Evolutionary conservation across 2,329 filamentous ascomycete genomes (phyloP).

Genomic region (Esteya vermicola): DNA sequence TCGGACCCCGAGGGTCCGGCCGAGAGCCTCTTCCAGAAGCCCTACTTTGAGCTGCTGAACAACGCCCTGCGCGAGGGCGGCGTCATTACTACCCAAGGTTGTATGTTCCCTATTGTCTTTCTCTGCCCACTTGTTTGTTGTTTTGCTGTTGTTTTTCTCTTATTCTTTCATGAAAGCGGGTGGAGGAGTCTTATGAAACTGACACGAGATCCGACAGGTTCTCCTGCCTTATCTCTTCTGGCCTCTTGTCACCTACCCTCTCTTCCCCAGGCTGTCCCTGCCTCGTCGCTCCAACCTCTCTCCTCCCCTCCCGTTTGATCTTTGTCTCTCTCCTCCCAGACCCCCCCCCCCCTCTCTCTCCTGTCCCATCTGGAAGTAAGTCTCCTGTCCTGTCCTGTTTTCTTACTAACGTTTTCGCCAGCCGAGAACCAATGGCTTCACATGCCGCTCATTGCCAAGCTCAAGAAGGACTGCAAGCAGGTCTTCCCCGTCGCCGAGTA

Average conservation of each 20-base stretch:
- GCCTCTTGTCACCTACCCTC: too few relatives aligned
- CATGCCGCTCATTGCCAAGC: conserved; percentile 78
- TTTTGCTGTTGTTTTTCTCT: not conserved
- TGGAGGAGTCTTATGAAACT: too few relatives aligned
- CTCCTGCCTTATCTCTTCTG: conserved; percentile 2
- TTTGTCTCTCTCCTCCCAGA: not conserved
- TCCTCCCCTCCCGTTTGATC: conserved; percentile 1
- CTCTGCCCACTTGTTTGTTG: conserved; percentile 4
- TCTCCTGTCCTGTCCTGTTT: not conserved
- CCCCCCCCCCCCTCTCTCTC: too few relatives aligned
- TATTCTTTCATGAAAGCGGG: too few relatives aligned
- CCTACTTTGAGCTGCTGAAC: conserved; percentile 90
- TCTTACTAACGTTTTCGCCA: conserved; percentile 25
- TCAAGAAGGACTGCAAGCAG: conserved; percentile 93
- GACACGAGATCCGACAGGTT: too few relatives aligned
- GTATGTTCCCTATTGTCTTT: conserved; percentile 49
- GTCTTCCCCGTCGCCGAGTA: conserved; percentile 98
- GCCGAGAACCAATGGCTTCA: conserved; percentile 99
- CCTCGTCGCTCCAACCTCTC: too few relatives aligned
- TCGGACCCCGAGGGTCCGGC: conserved; percentile 95
- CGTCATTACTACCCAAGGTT: conserved; percentile 99
- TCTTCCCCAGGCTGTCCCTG: too few relatives aligned
- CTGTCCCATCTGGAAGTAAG: too few relatives aligned
- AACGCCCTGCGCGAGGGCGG: conserved; percentile 86
- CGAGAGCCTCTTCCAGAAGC: conserved; percentile 94